Base-by-base conservation (phyloP, 495 filamentous ascomycete genomes). In the Penicillium mononematosum region DNA sequence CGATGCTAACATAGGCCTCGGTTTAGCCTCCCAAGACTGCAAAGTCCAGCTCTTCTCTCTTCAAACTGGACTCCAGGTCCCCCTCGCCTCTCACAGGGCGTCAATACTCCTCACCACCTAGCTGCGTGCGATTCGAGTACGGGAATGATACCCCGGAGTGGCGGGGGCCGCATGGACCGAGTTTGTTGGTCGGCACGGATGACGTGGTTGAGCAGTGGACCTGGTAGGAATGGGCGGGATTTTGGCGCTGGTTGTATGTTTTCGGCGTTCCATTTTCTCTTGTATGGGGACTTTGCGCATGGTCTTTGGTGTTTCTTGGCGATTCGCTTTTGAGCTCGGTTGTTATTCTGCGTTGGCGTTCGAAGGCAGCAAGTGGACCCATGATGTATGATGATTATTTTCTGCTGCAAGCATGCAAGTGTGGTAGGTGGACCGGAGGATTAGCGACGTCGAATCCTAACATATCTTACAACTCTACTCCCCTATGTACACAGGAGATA, bases 11-110 rank as follows among this genome's bases (percentile, higher is more conserved):
- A 22, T n/a, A 39, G 34, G 5, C 22, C 20, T 36, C 42, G 27
- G 5, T 31, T 31, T 31, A 73, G 72, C 66, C 36, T 69, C 73
- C 19, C 56, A 71, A 25, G 62, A 72, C n/a, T 55, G 60, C 16
- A 69, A 61, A 46, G 65, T 78, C 29, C 72, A 73, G 19, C 59
- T 78, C 0, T 77, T 76, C 58, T 78, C 74, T 10, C 56, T 77
- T 8, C 64, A 65, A 7, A 71, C 69, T 2, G 75, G 74, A 20
- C 58, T 65, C 4, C 55, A 64, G n/a, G 65, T 78, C 0, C n/a
- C n/a, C 56, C 17, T 75, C 74, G 2, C 72, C 72, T 0, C 17
- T 74, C 5, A 67, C 64, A 2, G 54, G 65, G 8, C 66, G 67
- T 25, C 61, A 58, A 19, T 75, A 75, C 48, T 20, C 44, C 0